A percentile compares a stretch with the other conserved stretches of the same genome.
Evolutionary conservation across 768 basidiomycete genomes (phyloP).

Genomic region (Hydnum rufescens): DNA sequence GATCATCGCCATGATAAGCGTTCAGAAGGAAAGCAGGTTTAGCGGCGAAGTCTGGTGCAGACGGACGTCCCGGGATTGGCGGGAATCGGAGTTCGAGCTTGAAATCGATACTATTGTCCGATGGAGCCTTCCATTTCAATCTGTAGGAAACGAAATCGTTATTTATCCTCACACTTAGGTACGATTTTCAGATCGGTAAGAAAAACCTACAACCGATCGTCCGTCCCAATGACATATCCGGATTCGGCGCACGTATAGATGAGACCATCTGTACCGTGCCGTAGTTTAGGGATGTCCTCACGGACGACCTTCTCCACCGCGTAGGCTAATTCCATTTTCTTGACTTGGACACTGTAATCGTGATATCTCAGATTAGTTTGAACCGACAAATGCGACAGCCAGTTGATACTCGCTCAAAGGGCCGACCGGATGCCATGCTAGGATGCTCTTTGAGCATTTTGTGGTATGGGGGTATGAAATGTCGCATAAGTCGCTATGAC

Average conservation of each 20-base stretch:
- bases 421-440: constrained; percentile 37
- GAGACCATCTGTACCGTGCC: constrained; percentile 88
- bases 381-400: neutral
- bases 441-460: constrained; percentile 52
- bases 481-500: constrained; percentile 50
- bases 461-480: constrained; percentile 65
- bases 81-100: constrained; percentile 91
- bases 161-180: constrained; percentile 1
- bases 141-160: constrained; percentile 24
- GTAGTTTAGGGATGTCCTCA: constrained; percentile 61
- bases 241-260: constrained; percentile 88
- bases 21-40: constrained; percentile 77
- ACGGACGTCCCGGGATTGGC: constrained; percentile 29
- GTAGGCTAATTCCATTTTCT: constrained; percentile 75
- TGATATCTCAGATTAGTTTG: neutral
- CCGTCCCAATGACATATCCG: constrained; percentile 66
- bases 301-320: constrained; percentile 70
- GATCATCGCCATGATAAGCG: constrained; percentile 54
- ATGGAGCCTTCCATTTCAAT: constrained; percentile 97
- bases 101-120: constrained; percentile 96
- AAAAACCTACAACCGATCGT: constrained; percentile 56
- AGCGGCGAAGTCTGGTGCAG: constrained; percentile 54
- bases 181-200: neutral
- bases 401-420: constrained; percentile 54
- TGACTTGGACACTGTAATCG: constrained; percentile 52